phyloP scores from a whole-genome alignment of 2,329 filamentous ascomycete species.

The Exophiala mesophila region DNA sequence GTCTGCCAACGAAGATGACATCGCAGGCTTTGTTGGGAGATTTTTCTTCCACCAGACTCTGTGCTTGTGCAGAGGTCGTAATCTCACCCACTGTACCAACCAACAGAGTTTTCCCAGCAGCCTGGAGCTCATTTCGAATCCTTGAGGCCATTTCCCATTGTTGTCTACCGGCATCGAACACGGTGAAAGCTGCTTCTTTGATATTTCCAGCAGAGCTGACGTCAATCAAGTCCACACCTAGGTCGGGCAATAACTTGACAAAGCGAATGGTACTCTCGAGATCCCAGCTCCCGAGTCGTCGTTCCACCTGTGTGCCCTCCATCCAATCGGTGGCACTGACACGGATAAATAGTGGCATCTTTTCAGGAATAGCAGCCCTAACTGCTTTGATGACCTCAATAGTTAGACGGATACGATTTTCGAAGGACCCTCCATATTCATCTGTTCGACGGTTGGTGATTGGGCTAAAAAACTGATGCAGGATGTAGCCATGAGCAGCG shows the following conservation, averaged over 20 bases:
- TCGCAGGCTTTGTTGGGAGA: background rate
- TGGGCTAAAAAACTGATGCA: slow-evolving; percentile 65
- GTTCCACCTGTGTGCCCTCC: slow-evolving; percentile 35
- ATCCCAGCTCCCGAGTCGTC: slow-evolving; percentile 52
- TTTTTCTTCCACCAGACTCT: background rate
- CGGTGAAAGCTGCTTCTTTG: background rate
- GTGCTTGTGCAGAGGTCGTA: background rate
- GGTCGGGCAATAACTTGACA: slow-evolving; percentile 60
- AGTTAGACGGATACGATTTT: slow-evolving; percentile 63
- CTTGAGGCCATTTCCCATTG: background rate
- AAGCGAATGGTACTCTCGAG: slow-evolving; percentile 57
- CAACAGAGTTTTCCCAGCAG: background rate
- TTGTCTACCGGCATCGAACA: background rate
- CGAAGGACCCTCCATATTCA: slow-evolving; percentile 46
- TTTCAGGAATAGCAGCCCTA: slow-evolving; percentile 57
- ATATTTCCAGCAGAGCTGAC: background rate
- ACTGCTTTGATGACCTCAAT: slow-evolving; percentile 63
- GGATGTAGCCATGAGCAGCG: slow-evolving; percentile 70
- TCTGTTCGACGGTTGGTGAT: slow-evolving; percentile 62
- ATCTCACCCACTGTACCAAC: background rate
- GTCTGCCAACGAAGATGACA: background rate
- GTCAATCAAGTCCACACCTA: slow-evolving; percentile 44
- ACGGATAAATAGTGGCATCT: slow-evolving; percentile 67
- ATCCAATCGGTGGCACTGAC: slow-evolving; percentile 71
- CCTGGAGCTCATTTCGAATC: background rate